Evolutionary conservation across 768 basidiomycete genomes (phyloP).

Genomic region (Leccinum boreale): DNA sequence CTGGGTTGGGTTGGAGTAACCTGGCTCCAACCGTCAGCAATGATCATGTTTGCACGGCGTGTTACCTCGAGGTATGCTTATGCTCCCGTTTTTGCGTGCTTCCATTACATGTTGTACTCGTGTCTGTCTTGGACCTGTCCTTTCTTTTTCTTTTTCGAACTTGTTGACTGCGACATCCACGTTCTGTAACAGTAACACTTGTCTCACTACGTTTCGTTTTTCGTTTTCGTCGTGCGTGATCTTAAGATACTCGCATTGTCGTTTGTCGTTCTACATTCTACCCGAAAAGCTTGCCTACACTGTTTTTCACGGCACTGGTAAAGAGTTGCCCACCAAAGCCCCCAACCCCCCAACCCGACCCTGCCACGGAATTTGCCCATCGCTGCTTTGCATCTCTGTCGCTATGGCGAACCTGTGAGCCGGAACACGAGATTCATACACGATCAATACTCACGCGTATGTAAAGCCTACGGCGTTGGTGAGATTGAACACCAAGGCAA

Average conservation of each 20-base stretch:
- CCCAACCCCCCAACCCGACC: slow-evolving; percentile 74
- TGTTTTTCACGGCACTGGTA: slow-evolving; percentile 76
- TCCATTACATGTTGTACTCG: slow-evolving; percentile 23
- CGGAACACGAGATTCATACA: slow-evolving; percentile 1
- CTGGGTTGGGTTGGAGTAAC: slow-evolving; percentile 58
- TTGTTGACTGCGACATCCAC: slow-evolving; percentile 18
- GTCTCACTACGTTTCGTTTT: not conserved
- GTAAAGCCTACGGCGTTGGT: slow-evolving; percentile 97
- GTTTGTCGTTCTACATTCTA: slow-evolving; percentile 21
- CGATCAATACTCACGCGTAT: slow-evolving; percentile 64
- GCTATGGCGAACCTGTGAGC: slow-evolving; percentile 34
- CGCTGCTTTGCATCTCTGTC: slow-evolving; percentile 92
- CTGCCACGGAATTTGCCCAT: slow-evolving; percentile 77
- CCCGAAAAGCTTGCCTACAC: slow-evolving; percentile 76
- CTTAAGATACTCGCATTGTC: slow-evolving; percentile 10
- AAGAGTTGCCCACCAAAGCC: slow-evolving; percentile 85
- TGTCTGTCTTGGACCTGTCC: slow-evolving; percentile 22
- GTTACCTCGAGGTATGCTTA: slow-evolving; percentile 3
- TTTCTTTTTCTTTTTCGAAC: not conserved
- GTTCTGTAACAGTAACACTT: slow-evolving; percentile 31
- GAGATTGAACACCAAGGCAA: slow-evolving; percentile 94
- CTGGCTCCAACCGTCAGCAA: slow-evolving; percentile 7
- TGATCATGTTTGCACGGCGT: slow-evolving; percentile 9
- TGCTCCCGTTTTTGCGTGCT: slow-evolving; percentile 21
- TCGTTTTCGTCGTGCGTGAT: slow-evolving; percentile 1